Evolutionary conservation across 176 grass and related monocot species (phyloP).

Genomic region (Oryza rufipogon): DNA sequence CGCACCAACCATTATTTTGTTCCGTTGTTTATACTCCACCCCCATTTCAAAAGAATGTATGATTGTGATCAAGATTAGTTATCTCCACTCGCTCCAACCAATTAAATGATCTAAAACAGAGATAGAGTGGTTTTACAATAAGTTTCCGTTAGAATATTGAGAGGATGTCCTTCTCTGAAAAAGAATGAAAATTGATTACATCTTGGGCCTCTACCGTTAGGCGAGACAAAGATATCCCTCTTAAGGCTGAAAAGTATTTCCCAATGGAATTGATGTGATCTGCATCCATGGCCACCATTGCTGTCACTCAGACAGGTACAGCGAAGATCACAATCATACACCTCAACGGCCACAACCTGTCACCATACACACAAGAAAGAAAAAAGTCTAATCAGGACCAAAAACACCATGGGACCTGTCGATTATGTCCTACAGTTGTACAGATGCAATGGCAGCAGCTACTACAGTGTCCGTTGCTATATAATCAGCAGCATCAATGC

Average conservation of each 20-base stretch:
- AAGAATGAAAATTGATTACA: neutral
- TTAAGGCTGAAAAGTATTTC: neutral
- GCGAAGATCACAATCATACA: neutral
- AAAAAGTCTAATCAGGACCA: neutral
- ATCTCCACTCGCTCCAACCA: no score
- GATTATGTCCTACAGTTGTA: neutral
- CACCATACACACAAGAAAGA: neutral
- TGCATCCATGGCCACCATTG: neutral
- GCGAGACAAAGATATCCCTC: neutral
- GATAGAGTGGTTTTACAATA: no score
- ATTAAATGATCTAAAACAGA: no score
- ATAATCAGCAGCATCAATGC: neutral
- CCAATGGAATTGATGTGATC: neutral
- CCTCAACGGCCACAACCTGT: neutral
- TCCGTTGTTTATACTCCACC: neutral
- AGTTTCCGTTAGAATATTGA: no score
- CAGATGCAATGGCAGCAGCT: neutral
- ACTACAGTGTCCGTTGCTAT: neutral
- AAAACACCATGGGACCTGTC: neutral
- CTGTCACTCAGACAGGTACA: neutral
- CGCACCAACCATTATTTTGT: neutral
- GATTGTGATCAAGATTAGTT: no score
- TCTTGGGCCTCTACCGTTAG: neutral
- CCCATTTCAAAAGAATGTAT: neutral
- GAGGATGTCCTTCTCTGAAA: no score